phyloP scores from a whole-genome alignment of 2,329 filamentous ascomycete species.

The Chaetomiaceae sp. region DNA sequence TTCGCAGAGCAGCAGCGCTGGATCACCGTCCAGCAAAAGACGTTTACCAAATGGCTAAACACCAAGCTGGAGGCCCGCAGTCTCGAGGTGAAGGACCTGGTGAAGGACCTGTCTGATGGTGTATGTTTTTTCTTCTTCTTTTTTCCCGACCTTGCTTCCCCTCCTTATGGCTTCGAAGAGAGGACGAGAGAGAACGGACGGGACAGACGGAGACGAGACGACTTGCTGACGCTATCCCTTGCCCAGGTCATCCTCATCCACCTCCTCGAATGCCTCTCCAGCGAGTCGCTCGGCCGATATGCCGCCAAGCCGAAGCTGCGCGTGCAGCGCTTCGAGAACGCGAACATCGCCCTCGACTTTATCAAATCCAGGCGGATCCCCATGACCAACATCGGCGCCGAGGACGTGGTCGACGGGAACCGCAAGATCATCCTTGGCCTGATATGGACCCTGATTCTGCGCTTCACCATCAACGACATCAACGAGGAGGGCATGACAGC shows the following conservation, averaged over 20 bases:
- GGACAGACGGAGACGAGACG: background rate
- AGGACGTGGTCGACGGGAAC: conserved; percentile 97
- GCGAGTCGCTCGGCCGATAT: conserved; percentile 93
- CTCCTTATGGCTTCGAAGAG: no score
- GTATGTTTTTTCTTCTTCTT: conserved; percentile 51
- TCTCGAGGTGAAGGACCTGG: conserved; percentile 79
- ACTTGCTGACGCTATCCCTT: conserved; percentile 4
- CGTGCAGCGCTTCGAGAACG: conserved; percentile 96
- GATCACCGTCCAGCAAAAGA: conserved; percentile 91
- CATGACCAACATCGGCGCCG: conserved; percentile 97
- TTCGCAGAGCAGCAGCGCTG: conserved; percentile 61
- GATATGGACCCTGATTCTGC: conserved; percentile 96
- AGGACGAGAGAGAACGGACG: background rate
- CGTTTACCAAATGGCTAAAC: conserved; percentile 99
- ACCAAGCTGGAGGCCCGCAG: conserved; percentile 80
- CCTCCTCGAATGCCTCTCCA: conserved; percentile 90
- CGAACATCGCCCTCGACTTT: conserved; percentile 90
- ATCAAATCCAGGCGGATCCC: conserved; percentile 81
- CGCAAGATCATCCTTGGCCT: conserved; percentile 94
- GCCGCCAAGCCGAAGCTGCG: conserved; percentile 93
- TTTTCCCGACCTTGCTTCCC: background rate
- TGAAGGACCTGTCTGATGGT: conserved; percentile 86
- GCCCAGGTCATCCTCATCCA: conserved; percentile 86
- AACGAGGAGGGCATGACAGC: conserved; percentile 97
- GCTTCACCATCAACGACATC: conserved; percentile 98